Percentiles rank a stretch among this genome's conserved stretches.
Conservation (phyloP, 495 filamentous ascomycete genomes). For the Daldinia loculata region DNA sequence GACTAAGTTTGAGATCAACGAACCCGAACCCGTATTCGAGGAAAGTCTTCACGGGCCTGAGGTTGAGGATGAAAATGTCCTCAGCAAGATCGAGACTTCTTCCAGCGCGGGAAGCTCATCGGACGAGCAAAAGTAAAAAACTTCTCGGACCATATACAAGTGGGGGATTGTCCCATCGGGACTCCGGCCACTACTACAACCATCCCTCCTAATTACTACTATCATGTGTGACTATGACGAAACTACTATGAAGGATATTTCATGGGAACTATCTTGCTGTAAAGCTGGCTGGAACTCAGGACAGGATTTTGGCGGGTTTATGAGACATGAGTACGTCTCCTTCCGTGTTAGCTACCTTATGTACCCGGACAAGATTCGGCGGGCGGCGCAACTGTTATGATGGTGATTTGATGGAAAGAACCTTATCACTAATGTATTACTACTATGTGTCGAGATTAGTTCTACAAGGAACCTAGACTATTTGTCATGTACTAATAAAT, state of each 20-base stretch:
- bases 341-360: conserved; percentile 24
- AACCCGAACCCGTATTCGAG: conserved; percentile 87
- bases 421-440: conserved; percentile 33
- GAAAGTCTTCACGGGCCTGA: conserved; percentile 74
- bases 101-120: conserved; percentile 53
- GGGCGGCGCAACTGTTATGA: conserved; percentile 14
- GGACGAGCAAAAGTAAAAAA: conserved; percentile 42
- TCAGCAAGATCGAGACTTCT: conserved; percentile 63
- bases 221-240: conserved; percentile 35
- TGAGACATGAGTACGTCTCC: conserved; percentile 29
- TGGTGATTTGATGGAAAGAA: conserved; percentile 10
- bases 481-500: conserved; percentile 31
- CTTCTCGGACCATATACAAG: conserved; percentile 11
- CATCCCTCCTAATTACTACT: conserved; percentile 35
- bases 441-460: conserved; percentile 22
- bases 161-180: not conserved
- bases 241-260: conserved; percentile 13
- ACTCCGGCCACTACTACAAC: not conserved
- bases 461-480: conserved; percentile 22
- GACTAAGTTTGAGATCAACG: conserved; percentile 87
- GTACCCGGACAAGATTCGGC: conserved; percentile 14
- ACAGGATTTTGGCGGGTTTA: conserved; percentile 17
- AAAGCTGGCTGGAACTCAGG: conserved; percentile 7
- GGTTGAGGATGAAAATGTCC: conserved; percentile 58
- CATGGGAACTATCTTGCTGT: conserved; percentile 11